These are phyloP conservation scores for Dalbergia cochinchinensis DNA, from an alignment of 306 rosid species.

Conservation along the genomic window DNA sequence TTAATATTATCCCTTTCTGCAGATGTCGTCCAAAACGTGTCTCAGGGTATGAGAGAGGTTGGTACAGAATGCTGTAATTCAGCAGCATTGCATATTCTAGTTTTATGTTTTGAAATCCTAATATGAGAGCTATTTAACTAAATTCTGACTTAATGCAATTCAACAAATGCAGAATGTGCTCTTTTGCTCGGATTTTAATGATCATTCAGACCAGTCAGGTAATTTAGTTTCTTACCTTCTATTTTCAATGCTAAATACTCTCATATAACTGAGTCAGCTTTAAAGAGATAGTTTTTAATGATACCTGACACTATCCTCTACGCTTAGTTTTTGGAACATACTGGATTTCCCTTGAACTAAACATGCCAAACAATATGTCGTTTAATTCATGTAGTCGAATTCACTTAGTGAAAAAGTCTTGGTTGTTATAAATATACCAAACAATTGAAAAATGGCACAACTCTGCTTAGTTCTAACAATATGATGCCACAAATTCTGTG, in stretches of 20 bases:
- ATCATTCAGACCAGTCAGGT: slow-evolving; percentile 76
- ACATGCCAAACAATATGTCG: not conserved
- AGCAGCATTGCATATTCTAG: slow-evolving; percentile 29
- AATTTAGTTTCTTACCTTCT: slow-evolving; percentile 35
- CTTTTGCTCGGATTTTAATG: slow-evolving; percentile 69
- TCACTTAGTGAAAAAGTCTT: not conserved
- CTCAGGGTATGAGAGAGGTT: slow-evolving; percentile 72
- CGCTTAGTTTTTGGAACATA: slow-evolving; percentile 17
- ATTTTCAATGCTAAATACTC: slow-evolving; percentile 5
- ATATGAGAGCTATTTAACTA: slow-evolving; percentile 19
- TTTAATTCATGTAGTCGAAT: not conserved
- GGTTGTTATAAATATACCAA: not conserved
- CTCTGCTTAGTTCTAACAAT: not conserved
- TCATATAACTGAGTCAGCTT: slow-evolving; percentile 25
- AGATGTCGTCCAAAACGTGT: slow-evolving; percentile 63
- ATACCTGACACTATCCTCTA: not conserved
- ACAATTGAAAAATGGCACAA: slow-evolving; percentile 6
- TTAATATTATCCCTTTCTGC: slow-evolving; percentile 48
- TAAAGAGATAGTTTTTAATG: slow-evolving; percentile 22
- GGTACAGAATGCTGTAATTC: slow-evolving; percentile 39
- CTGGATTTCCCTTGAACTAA: not conserved
- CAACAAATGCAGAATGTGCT: slow-evolving; percentile 67
- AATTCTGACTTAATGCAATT: slow-evolving; percentile 38
- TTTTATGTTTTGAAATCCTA: slow-evolving; percentile 20
- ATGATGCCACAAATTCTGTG: not conserved